Conservation (phyloP, 495 filamentous ascomycete species). For the Elaphomyces granulatus region DNA sequence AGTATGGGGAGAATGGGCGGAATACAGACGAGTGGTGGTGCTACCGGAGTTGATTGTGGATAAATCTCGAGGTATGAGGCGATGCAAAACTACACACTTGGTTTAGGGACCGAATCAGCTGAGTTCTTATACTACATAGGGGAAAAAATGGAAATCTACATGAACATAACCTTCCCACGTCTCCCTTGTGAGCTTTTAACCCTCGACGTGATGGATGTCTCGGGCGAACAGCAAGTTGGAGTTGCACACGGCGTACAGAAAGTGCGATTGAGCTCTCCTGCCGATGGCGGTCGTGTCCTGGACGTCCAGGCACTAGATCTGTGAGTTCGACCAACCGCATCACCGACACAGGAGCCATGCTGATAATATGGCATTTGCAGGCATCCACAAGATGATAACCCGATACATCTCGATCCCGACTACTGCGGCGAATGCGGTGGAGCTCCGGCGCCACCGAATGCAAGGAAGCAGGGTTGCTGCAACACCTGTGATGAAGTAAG, state of each 20-base stretch:
- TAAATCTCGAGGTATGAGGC: conserved; percentile 69
- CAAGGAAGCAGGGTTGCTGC: conserved; percentile 70
- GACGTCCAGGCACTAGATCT: conserved; percentile 59
- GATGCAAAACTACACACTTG: too few species aligned
- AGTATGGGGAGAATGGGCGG: conserved; percentile 88
- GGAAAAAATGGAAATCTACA: conserved; percentile 95
- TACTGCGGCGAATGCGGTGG: conserved; percentile 96
- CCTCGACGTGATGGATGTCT: conserved; percentile 97
- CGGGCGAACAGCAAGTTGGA: conserved; percentile 86
- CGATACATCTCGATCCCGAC: conserved; percentile 70
- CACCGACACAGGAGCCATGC: too few species aligned
- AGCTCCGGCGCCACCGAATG: conserved; percentile 53
- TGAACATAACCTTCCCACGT: conserved; percentile 93
- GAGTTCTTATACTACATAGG: conserved; percentile 45
- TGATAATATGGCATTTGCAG: conserved; percentile 26
- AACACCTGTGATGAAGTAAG: conserved; percentile 94
- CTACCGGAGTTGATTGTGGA: conserved; percentile 90
- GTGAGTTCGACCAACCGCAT: conserved; percentile 36
- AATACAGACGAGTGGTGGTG: conserved; percentile 77
- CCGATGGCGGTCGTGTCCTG: conserved; percentile 67
- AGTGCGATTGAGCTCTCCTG: conserved; percentile 55
- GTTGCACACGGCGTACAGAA: conserved; percentile 86
- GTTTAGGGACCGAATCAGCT: too few species aligned
- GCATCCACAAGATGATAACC: conserved; percentile 46
- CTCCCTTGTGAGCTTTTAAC: conserved; percentile 92